A percentile compares a stretch with the other conserved stretches of the same genome.
These are phyloP conservation scores for Gossypium gossypioides DNA, from an alignment of 441 rosid genomes.

Conservation along the genomic window DNA sequence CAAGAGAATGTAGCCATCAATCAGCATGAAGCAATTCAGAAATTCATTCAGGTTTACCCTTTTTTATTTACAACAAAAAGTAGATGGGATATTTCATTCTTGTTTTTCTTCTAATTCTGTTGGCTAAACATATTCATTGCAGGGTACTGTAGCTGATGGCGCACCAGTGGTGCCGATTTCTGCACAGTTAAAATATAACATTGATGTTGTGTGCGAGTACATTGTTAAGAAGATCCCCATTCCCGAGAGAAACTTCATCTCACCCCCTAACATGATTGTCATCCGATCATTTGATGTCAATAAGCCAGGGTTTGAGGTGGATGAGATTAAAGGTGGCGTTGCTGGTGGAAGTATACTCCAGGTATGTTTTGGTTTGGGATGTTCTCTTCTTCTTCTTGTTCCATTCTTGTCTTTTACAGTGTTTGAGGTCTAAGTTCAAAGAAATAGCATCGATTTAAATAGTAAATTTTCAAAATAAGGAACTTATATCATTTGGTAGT, in stretches of 20 bases:
- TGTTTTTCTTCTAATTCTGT: neutral
- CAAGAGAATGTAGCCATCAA: conserved; percentile 85
- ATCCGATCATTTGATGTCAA: conserved; percentile 94
- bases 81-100: neutral
- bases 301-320: conserved; percentile 87
- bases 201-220: conserved; percentile 83
- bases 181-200: conserved; percentile 83
- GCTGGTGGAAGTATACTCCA: conserved; percentile 95
- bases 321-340: conserved; percentile 89
- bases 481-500: neutral
- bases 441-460: neutral
- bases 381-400: neutral
- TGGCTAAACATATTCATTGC: conserved; percentile 9
- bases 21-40: conserved; percentile 79
- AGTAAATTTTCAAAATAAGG: neutral
- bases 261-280: conserved; percentile 88
- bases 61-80: neutral
- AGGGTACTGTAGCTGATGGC: conserved; percentile 88
- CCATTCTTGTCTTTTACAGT: neutral
- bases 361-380: conserved; percentile 30
- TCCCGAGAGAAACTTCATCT: conserved; percentile 76
- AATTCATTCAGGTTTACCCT: conserved; percentile 55
- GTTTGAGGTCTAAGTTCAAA: neutral
- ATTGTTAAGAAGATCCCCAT: conserved; percentile 86
- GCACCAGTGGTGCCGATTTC: conserved; percentile 92